Evolutionary conservation across 345 rosid species (phyloP).

Genomic region (Erodium maritimum): DNA sequence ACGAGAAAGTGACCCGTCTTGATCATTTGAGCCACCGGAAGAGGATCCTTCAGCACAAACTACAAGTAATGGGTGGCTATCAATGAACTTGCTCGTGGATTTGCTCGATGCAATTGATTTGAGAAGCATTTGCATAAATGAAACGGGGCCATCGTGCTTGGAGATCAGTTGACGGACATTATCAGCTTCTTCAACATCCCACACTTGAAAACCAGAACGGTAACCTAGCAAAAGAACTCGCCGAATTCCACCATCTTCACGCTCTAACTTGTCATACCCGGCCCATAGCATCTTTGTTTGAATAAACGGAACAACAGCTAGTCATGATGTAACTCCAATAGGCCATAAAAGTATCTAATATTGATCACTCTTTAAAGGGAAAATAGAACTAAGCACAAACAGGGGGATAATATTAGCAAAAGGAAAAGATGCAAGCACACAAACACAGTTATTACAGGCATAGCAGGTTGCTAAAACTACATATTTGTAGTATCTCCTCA

Average conservation of each 20-base stretch:
- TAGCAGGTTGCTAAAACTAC: no score
- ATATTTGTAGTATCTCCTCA: no score
- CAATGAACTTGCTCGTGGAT: slow-evolving; percentile 37
- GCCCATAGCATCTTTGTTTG: slow-evolving; percentile 74
- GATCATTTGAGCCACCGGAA: slow-evolving; percentile 28
- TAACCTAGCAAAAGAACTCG: slow-evolving; percentile 69
- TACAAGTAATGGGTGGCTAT: slow-evolving; percentile 60
- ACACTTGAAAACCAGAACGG: slow-evolving; percentile 84
- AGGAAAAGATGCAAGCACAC: no score
- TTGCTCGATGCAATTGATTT: slow-evolving; percentile 32
- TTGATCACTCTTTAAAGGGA: neutral
- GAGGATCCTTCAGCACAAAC: slow-evolving; percentile 48
- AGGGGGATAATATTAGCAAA: no score
- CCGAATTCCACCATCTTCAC: slow-evolving; percentile 32
- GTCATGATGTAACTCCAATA: neutral
- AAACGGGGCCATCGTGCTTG: slow-evolving; percentile 65
- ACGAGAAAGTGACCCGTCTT: slow-evolving; percentile 28
- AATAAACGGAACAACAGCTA: slow-evolving; percentile 6
- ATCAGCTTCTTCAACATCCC: slow-evolving; percentile 92
- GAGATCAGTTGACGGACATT: slow-evolving; percentile 68
- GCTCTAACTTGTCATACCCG: slow-evolving; percentile 83
- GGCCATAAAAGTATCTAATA: neutral
- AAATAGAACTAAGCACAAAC: neutral
- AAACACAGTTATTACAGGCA: no score
- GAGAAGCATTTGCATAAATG: slow-evolving; percentile 75